Base-by-base conservation (phyloP, 257 asterid species). In the Thymus quinquecostatus region DNA sequence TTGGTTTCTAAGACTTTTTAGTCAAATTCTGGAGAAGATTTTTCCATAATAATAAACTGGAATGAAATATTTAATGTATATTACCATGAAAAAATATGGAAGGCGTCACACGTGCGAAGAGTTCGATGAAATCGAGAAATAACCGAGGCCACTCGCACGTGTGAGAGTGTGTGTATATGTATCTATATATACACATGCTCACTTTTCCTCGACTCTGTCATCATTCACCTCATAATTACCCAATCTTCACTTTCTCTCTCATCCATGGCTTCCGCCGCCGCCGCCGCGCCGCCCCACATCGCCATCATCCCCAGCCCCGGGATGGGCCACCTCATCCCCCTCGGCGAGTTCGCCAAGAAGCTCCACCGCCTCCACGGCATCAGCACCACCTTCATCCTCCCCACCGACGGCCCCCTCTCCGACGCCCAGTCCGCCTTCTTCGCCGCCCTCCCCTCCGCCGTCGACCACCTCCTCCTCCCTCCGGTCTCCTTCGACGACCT, bases 281-380 rank as follows among this genome's bases (percentile, higher is more conserved):
- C 47, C 30, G 6, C 83, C 49, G 68, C 47, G 14, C 80, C 71
- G 0, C 75, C 86, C 38, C 90, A 84, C 74, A 79, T 92, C 61
- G 89, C 83, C 48, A 60, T 92, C 1, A 54, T 92, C 50, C 92
- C 97, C 6, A 28, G 85, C 10, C 97, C 97, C 2, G 97, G 98
- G 54, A 90, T 92, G 91, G 98, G 97, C 33, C 98, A 92, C 68
- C 83, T 90, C 30, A 88, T 90, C 81, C 96, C 97, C 10, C 60
- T 87, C 0, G 82, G 65, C 8, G 89, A 90, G 64, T 84, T 92
- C 51, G 86, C 97, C 41, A 84, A 87, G 45, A 68, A 60, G 21
- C 85, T 88, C 75, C 71, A 81, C 64, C 72, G 34, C 34, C 82
- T 45, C 51, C 91, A 88, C 86, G 73, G 83, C 60, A 68, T 89